Base-by-base conservation (phyloP, 208 protist genomes). In the Tetramitus jugosus region DNA sequence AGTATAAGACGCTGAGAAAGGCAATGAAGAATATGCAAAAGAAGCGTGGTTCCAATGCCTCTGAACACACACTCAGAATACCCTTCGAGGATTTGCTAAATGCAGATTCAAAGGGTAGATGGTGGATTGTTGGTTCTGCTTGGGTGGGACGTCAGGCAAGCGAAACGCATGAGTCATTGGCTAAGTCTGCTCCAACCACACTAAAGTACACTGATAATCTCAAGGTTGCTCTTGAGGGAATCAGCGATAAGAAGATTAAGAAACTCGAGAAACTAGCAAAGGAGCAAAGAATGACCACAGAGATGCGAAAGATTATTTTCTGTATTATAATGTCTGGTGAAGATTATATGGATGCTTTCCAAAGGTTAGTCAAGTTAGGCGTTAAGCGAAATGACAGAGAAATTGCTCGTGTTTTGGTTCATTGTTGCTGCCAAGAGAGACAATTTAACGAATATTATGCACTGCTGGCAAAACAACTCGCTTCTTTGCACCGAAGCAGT, bases 101-200 rank as follows among this genome's bases (percentile, higher is more conserved):
- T 20, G 43, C 67, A n/a, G n/a, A 74, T n/a, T n/a, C 2, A 4
- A 74, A 74, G 8, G 67, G 67, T n/a, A 52, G 67, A 53, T 74
- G 67, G 67, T 74, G 67, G 67, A 29, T 74, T 26, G 67, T 74
- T 17, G 67, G 67, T 39, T 53, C 67, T 39, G 67, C 67, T 37
- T 74, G 67, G 67, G 42, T 26, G 7, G 67, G 67, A 1, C 46
- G 39, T 37, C 17, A 45, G 26, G 17, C 39, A 26, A 31, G 42
- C 14, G 4, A 35, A 37, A 23, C 33, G 8, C 35, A 17, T 40
- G 31, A 65, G 20, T 10, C 13, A 35, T 68, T 29, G 2, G 23
- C 39, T 43, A 33, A 7, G 6, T 10, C n/a, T 17, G 29, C n/a
- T n/a, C 35, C 33, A 17, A 14, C 65, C 20, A 37, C 35, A 8